phyloP scores from a whole-genome alignment of 345 rosid species.

The Conringia planisiliqua region DNA sequence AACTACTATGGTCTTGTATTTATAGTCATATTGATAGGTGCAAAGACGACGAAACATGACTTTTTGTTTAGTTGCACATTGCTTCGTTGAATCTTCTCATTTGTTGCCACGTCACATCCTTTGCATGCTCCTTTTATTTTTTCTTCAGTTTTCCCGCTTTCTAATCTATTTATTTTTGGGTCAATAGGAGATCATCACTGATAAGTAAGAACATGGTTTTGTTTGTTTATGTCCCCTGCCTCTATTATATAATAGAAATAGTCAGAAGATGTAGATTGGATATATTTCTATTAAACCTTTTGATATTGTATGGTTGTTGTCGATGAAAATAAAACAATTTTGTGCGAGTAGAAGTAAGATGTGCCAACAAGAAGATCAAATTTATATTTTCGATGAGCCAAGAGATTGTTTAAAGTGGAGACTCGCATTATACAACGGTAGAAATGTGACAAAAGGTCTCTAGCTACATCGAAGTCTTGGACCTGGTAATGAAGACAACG shows the following conservation, averaged over 20 bases:
- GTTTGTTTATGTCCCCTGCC: not conserved
- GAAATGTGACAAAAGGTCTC: not conserved
- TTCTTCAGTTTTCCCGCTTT: not conserved
- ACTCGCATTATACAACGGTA: not conserved
- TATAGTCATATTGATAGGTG: slow-evolving; percentile 1
- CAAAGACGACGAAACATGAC: slow-evolving; percentile 13
- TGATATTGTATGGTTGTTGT: not conserved
- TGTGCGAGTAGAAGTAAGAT: not conserved
- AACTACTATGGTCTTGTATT: not conserved
- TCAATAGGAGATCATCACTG: not conserved
- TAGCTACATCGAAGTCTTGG: not conserved
- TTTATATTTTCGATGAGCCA: not conserved
- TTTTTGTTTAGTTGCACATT: not conserved
- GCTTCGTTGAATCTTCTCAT: slow-evolving; percentile 19
- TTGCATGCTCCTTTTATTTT: not conserved
- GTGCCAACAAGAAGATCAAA: not conserved
- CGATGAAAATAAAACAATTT: not conserved
- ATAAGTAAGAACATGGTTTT: not conserved
- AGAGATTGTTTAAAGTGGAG: not conserved
- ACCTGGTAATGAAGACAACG: not conserved
- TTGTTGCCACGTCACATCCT: slow-evolving; percentile 10
- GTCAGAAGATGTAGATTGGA: not conserved
- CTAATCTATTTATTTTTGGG: not conserved
- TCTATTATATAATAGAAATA: not conserved
- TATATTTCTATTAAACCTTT: not conserved